Conservation (phyloP, 352 stramenopile species). For the Achlya hypogyna region DNA sequence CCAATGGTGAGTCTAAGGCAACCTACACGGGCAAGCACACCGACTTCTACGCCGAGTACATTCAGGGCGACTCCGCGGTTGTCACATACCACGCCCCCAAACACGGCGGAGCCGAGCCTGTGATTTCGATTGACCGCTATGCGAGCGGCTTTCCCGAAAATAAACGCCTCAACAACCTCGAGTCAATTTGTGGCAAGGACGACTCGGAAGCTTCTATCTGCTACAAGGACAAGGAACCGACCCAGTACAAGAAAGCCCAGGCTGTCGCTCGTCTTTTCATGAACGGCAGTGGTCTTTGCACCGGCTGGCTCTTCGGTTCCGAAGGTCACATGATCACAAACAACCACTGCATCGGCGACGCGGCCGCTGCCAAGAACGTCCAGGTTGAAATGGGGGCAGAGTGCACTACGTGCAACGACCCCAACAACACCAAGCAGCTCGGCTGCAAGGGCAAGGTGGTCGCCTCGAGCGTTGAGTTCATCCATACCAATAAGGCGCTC, state of each 20-base stretch:
- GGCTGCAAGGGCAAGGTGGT: constrained; percentile 31
- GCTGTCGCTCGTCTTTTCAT: constrained; percentile 51
- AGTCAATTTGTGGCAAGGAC: constrained; percentile 28
- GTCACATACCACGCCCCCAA: background rate
- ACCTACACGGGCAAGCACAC: background rate
- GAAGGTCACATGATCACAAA: constrained; percentile 33
- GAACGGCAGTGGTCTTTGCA: constrained; percentile 33
- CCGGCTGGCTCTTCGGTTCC: constrained; percentile 47
- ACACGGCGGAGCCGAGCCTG: background rate
- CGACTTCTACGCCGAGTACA: background rate
- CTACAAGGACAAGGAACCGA: constrained; percentile 36
- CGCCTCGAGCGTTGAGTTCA: constrained; percentile 29
- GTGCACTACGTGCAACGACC: constrained; percentile 32
- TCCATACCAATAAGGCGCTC: constrained; percentile 34
- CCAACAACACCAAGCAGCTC: constrained; percentile 28
- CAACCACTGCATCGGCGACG: constrained; percentile 45
- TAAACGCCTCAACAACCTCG: background rate
- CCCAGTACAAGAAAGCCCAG: constrained; percentile 47
- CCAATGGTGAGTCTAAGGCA: background rate
- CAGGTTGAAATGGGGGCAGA: constrained; percentile 54
- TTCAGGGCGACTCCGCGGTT: background rate
- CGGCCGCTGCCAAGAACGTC: constrained; percentile 21
- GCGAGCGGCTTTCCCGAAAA: background rate
- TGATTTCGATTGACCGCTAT: constrained; percentile 1
- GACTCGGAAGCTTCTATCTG: constrained; percentile 52